Evolutionary conservation across 306 rosid species (phyloP).

Genomic region (Ormosia semicastrata): DNA sequence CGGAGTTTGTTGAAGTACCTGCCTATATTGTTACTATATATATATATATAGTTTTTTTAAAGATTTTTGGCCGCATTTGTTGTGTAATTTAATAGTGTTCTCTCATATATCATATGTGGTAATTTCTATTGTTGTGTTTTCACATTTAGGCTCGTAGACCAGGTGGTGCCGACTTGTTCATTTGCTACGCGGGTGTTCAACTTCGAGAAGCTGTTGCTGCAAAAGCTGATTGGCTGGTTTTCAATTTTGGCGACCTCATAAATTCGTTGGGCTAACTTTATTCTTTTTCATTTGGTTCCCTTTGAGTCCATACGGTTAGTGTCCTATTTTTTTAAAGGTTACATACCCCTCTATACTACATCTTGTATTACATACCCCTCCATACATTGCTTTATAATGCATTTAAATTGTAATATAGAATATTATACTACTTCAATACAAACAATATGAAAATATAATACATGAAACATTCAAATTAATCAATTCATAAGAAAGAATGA

Average conservation of each 20-base stretch:
- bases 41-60: neutral
- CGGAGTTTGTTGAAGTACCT: neutral
- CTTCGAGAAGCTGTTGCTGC: slow-evolving; percentile 79
- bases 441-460: neutral
- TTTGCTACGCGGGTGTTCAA: slow-evolving; percentile 89
- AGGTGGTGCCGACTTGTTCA: slow-evolving; percentile 86
- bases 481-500: neutral
- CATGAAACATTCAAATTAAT: neutral
- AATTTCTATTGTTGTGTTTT: neutral
- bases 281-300: neutral
- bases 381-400: too few relatives aligned
- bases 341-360: neutral
- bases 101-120: neutral
- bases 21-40: neutral
- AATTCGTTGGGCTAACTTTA: slow-evolving; percentile 17
- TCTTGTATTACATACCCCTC: too few relatives aligned
- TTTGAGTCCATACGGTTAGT: neutral
- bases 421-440: neutral
- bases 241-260: slow-evolving; percentile 55
- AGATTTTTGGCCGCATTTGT: neutral
- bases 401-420: too few relatives aligned
- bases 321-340: neutral
- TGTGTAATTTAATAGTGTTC: neutral
- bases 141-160: slow-evolving; percentile 72
- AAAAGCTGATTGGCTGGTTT: slow-evolving; percentile 90